Base-by-base conservation (phyloP, 345 rosid genomes). In the Hibiscus mutabilis region DNA sequence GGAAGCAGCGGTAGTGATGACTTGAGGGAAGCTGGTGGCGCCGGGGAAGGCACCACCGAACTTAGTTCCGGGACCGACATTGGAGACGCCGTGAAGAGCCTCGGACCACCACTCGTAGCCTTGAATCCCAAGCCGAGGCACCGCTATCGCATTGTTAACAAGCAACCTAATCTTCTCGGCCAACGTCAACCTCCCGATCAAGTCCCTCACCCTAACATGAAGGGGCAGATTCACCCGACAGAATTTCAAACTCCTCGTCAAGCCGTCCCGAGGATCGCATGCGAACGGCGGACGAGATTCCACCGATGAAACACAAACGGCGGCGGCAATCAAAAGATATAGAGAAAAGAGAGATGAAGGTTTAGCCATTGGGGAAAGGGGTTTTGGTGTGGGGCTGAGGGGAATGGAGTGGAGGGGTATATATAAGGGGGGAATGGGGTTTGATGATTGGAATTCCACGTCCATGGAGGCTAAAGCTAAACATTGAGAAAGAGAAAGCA, bases 21-120 rank as follows among this genome's bases (percentile, higher is more conserved):
- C 97, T 60, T 90, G 97, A 70, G 99, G 99, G 82, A 95, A 92
- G 84, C 98, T 90, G 19, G 99, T 92, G 64, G 99, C 99, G 0
- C 80, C 86, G 1, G 86, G 90, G 67, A 90, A 86, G 25, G 80
- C 78, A 31, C 97, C 93, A 40, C 89, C 87, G 46, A 95, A 90
- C 80, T 75, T 88, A 22, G 85, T 46, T 2, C 97, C 98, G 0
- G 85, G 98, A 21, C 98, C 98, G 0, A 82, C 87, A 69, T 89
- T 79, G 21, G 99, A 85, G 42, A 95, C 87, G 0, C 99, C 99
- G 5, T 95, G 99, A 7, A 95, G 91, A 0, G 99, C 99, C 83
- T 92, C 99, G 0, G 96, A 87, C 99, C 99, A 95, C 99, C 99
- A 95, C 85, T 95, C 92, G 69, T 95, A 95, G 0, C 90, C 90